Percentiles rank a stretch among this genome's conserved stretches.
These are phyloP conservation scores for Trichosporon sp. DNA, from an alignment of 1,284 basidiomycete species.

Conservation along the genomic window DNA sequence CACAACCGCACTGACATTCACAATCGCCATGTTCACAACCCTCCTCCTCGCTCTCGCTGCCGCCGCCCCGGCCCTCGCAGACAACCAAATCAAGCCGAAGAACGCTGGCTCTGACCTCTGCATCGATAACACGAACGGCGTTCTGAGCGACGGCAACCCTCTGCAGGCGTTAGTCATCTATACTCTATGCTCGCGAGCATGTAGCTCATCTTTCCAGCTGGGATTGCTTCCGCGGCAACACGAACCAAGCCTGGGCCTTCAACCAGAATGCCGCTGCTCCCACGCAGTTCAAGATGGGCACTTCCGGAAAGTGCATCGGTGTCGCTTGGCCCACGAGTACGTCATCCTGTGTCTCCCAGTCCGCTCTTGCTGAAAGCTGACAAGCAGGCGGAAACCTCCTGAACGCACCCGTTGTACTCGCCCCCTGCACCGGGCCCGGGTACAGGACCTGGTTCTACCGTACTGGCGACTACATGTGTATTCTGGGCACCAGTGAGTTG, in stretches of 20 bases:
- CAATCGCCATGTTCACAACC: neutral
- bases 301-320: neutral
- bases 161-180: neutral
- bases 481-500: neutral
- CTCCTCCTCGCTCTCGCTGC: neutral
- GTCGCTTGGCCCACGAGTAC: neutral
- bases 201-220: neutral
- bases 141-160: neutral
- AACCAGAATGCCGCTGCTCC: neutral
- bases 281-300: neutral
- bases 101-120: neutral
- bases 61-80: neutral
- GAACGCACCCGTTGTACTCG: neutral
- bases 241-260: constrained; percentile 20
- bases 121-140: neutral
- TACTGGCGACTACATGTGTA: neutral
- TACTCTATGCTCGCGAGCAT: too few relatives aligned
- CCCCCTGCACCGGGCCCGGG: neutral
- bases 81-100: neutral
- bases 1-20: neutral
- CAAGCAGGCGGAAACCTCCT: neutral
- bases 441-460: constrained; percentile 6
- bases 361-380: neutral
- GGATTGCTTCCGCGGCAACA: constrained; percentile 21
- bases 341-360: neutral